These are phyloP conservation scores for Fusarium pseudonygamai DNA, from an alignment of 2,329 filamentous ascomycete species.

Conservation along the genomic window DNA sequence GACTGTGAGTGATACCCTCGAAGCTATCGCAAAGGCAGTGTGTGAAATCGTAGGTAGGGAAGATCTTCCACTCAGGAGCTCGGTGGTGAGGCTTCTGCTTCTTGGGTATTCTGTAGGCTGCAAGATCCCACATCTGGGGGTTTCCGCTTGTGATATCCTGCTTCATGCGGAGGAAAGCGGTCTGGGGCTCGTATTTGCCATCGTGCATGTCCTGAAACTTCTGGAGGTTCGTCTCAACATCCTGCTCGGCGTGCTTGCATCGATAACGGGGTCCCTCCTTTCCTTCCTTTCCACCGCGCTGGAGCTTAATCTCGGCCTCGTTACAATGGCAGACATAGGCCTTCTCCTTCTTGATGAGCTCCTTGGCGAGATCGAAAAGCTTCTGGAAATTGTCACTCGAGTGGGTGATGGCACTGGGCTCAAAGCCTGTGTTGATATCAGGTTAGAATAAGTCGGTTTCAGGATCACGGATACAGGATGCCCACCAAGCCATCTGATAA, in stretches of 20 bases:
- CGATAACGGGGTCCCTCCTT: conserved; percentile 75
- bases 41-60: conserved; percentile 93
- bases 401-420: conserved; percentile 81
- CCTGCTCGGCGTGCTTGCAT: conserved; percentile 81
- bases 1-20: conserved; percentile 88
- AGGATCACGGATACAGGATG: not conserved
- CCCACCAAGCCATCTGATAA: conserved; percentile 75
- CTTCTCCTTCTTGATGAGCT: conserved; percentile 76
- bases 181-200: conserved; percentile 85
- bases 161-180: conserved; percentile 93
- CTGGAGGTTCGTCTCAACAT: conserved; percentile 77
- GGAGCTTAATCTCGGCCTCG: conserved; percentile 83
- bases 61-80: conserved; percentile 91
- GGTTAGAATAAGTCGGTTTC: conserved; percentile 3
- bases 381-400: conserved; percentile 90
- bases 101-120: conserved; percentile 85
- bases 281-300: conserved; percentile 80
- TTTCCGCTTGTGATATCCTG: conserved; percentile 85
- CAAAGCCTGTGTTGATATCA: conserved; percentile 61
- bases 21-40: conserved; percentile 93
- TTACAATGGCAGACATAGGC: conserved; percentile 91
- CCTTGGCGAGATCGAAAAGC: conserved; percentile 88
- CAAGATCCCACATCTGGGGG: conserved; percentile 96
- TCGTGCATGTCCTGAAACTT: conserved; percentile 93
- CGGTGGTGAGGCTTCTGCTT: conserved; percentile 77